These are phyloP conservation scores for Colletotrichum phormii DNA, from an alignment of 2,329 filamentous ascomycete species.

Conservation along the genomic window DNA sequence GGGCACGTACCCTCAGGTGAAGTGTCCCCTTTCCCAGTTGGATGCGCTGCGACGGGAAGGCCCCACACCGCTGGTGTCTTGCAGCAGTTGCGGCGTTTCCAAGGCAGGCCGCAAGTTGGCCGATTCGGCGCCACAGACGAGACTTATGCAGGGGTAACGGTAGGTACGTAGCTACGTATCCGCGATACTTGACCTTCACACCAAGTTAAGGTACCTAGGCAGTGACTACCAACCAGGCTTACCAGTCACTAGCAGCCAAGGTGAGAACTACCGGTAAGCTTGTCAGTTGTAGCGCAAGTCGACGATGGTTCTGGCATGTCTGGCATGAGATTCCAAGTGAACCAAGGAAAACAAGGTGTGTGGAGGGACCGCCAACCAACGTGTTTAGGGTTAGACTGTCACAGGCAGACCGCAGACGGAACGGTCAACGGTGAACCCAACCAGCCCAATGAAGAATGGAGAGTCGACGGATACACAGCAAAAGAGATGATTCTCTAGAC, in stretches of 20 bases:
- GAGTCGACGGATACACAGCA: neutral
- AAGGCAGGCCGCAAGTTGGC: neutral
- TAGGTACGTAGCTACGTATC: neutral
- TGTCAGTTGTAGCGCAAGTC: neutral
- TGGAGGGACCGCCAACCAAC: neutral
- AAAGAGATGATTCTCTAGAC: too few relatives aligned
- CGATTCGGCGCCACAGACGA: neutral
- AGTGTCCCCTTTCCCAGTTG: neutral
- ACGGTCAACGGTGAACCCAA: neutral
- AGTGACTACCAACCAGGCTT: too few relatives aligned
- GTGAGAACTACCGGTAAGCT: too few relatives aligned
- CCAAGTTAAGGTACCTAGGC: neutral
- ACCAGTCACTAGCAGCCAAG: too few relatives aligned
- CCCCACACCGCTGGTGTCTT: neutral
- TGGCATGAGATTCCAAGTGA: neutral
- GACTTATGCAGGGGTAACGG: slow-evolving; percentile 2
- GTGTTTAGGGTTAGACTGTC: slow-evolving; percentile 15
- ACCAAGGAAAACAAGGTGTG: neutral
- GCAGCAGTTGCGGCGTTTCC: neutral
- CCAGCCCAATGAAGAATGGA: neutral
- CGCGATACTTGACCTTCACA: neutral
- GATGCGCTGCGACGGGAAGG: neutral
- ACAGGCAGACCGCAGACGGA: neutral
- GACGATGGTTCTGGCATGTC: neutral
- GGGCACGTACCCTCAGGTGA: too few relatives aligned